Evolutionary conservation across 2,329 filamentous ascomycete species (phyloP), one percentile per base, ranked within the genome.

Genomic region (Cladophialophora yegresii): DNA sequence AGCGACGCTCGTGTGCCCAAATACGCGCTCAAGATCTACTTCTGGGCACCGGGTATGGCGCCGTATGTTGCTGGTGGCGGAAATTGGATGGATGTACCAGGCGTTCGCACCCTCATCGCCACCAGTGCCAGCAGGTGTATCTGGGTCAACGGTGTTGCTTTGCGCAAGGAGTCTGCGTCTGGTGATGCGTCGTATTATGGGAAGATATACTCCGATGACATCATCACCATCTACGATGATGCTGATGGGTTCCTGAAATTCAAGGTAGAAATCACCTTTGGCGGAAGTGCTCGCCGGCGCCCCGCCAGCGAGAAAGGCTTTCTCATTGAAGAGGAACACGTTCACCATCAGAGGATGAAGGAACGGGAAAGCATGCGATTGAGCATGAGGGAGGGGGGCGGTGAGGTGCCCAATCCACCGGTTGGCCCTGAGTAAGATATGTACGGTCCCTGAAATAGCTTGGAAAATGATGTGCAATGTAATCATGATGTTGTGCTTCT

Each of bases 111-210:
- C 3, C 89, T 92, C 66, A 87, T 97, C 57, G 89, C 89, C 0
- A 96, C 92, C 3, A 92, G 92, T 71, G 89, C 91, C 3, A 89
- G 87, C 6, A 81, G 82, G 30, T 91, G 91, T 22, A 91, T 97
- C 67, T 83, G 81, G 69, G 82, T 98, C 73, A 97, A 97, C 72
- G 87, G 85, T 30, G 82, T 85, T n/a, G 80, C 82, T 47, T 78
- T 97, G 26, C 79, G 76, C 1, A 85, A 86, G 1, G 79, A 84
- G 45, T 81, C 87, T 2, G 77, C 80, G 28, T 80, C 82, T 0
- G 79, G 79, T 9, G 80, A 82, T 9, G 81, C 79, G 13, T 77
- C 78, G 23, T 78, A 86, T 1, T 91, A 84, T 54, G 87, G 89
- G 28, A 85, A 87, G 61, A 76, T 97, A 13, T 85, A 92, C 73